phyloP scores from a whole-genome alignment of 306 rosid genomes.

The Psophocarpus tetragonolobus region DNA sequence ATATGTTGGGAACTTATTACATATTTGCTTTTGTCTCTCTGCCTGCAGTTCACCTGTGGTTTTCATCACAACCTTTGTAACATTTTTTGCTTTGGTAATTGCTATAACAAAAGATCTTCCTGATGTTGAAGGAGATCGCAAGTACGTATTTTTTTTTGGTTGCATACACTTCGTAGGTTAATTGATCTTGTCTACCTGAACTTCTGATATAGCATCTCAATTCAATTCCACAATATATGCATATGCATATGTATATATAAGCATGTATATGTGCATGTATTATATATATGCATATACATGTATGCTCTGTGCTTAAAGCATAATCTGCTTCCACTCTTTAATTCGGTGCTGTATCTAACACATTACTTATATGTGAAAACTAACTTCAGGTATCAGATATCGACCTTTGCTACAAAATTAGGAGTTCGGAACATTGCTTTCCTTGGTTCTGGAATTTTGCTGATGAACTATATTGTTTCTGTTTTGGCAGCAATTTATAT shows the following conservation, averaged over 20 bases:
- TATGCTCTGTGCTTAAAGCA: neutral
- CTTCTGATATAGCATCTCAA: conserved; percentile 5
- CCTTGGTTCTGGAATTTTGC: conserved; percentile 93
- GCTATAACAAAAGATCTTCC: conserved; percentile 99
- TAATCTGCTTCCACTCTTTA: neutral
- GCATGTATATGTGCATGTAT: neutral
- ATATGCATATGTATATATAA: neutral
- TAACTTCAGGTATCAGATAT: conserved; percentile 75
- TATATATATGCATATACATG: too few relatives aligned
- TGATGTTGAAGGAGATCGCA: conserved; percentile 96
- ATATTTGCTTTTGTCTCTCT: conserved; percentile 31
- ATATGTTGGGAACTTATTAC: conserved; percentile 15
- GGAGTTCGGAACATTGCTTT: conserved; percentile 88
- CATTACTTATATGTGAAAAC: conserved; percentile 27
- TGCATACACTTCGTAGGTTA: conserved; percentile 14
- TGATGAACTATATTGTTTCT: conserved; percentile 75
- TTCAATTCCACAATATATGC: neutral
- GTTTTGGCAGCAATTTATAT: conserved; percentile 68
- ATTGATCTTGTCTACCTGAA: conserved; percentile 28
- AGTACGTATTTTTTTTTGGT: conserved; percentile 47
- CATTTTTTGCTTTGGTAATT: conserved; percentile 89
- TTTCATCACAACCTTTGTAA: conserved; percentile 89
- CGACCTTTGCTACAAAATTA: conserved; percentile 91
- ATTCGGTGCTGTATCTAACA: conserved; percentile 16
- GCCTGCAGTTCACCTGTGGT: conserved; percentile 88